Conservation (phyloP, 2,329 filamentous ascomycete genomes). For the Hirsutella rhossiliensis region DNA sequence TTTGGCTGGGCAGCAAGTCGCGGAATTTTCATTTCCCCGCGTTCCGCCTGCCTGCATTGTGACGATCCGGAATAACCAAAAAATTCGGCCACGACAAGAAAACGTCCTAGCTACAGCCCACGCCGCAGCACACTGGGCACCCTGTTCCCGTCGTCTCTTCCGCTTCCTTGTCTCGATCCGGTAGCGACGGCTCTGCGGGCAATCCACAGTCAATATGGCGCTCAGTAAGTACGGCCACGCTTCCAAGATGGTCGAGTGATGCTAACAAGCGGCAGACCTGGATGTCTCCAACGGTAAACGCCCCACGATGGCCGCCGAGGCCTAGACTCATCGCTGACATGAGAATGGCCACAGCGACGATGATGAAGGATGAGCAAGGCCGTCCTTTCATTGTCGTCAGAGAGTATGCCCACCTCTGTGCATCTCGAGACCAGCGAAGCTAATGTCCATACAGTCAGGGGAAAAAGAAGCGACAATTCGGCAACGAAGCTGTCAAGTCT, state of each 20-base stretch:
- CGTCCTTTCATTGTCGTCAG: constrained; percentile 95
- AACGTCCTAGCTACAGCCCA: constrained; percentile 15
- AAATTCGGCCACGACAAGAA: constrained; percentile 11
- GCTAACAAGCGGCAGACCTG: constrained; percentile 44
- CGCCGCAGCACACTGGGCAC: constrained; percentile 11
- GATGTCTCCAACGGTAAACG: constrained; percentile 70
- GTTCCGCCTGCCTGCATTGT: constrained; percentile 12
- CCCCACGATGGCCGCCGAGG: neutral
- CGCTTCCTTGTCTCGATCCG: neutral
- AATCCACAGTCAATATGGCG: constrained; percentile 21
- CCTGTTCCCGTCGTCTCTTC: constrained; percentile 1
- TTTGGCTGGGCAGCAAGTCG: neutral
- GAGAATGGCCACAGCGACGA: constrained; percentile 34
- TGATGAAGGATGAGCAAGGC: constrained; percentile 96
- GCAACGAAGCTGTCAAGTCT: constrained; percentile 94
- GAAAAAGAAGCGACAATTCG: constrained; percentile 93
- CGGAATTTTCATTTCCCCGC: constrained; percentile 16
- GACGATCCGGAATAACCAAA: neutral
- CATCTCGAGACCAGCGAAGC: neutral
- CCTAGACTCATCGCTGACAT: constrained; percentile 7
- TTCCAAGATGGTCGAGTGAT: neutral
- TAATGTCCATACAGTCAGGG: constrained; percentile 56
- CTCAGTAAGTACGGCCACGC: constrained; percentile 21
- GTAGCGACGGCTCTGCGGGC: constrained; percentile 15
- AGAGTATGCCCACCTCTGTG: constrained; percentile 55